Evolutionary conservation across 169 alveolate genomes (phyloP).

Genomic region (Eimeria sp.): DNA sequence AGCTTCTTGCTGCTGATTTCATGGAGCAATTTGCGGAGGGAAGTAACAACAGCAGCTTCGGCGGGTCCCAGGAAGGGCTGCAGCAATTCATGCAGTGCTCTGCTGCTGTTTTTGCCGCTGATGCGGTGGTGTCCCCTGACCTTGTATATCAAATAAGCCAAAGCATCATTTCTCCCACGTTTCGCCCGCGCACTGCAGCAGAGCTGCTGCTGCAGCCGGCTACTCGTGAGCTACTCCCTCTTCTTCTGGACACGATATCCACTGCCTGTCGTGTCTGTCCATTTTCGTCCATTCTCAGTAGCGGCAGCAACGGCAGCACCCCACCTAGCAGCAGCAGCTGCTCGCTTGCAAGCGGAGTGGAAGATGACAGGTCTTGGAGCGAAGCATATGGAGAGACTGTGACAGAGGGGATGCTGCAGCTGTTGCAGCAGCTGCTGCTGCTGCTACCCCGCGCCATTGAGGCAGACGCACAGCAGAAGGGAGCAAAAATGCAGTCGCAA

Average conservation of each 20-base stretch:
- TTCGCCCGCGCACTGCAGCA: constrained; percentile 61
- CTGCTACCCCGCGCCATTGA: constrained; percentile 62
- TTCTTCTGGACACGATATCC: constrained; percentile 44
- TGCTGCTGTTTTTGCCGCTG: constrained; percentile 46
- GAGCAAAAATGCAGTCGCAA: constrained; percentile 30
- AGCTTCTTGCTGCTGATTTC: constrained; percentile 16
- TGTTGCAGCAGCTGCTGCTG: constrained; percentile 76
- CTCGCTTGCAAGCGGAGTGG: constrained; percentile 7
- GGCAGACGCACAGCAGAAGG: constrained; percentile 65
- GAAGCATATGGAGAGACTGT: neutral
- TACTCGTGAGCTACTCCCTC: constrained; percentile 59
- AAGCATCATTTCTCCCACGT: neutral
- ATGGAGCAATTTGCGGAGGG: neutral
- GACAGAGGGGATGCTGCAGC: constrained; percentile 71
- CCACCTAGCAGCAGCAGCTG: neutral
- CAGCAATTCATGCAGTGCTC: constrained; percentile 47
- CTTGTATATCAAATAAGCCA: constrained; percentile 45
- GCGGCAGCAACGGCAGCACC: neutral
- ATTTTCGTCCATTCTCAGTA: neutral
- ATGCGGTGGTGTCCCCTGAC: constrained; percentile 54
- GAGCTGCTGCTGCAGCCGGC: constrained; percentile 75
- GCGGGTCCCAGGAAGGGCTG: constrained; percentile 32
- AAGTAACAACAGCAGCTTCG: neutral
- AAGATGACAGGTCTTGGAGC: neutral
- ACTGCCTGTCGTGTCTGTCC: constrained; percentile 70